These are phyloP conservation scores for Tarenaya hassleriana DNA, from an alignment of 345 rosid genomes.

Conservation along the genomic window DNA sequence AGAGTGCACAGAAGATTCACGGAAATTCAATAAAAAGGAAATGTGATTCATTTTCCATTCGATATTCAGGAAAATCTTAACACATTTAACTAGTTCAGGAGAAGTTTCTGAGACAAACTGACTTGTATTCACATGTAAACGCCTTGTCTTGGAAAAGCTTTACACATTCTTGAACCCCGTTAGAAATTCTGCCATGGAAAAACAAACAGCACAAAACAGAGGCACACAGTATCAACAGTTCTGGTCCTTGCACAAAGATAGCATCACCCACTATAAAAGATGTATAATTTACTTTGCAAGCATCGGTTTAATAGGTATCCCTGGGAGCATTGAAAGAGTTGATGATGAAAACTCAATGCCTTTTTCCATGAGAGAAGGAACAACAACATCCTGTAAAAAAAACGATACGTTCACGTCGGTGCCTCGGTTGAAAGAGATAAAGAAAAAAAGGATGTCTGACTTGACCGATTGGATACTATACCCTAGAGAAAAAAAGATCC, in stretches of 20 bases:
- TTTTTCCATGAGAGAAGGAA: slow-evolving; percentile 60
- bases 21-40: slow-evolving; percentile 7
- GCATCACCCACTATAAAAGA: background rate
- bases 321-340: slow-evolving; percentile 68
- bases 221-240: slow-evolving; percentile 18
- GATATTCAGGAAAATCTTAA: background rate
- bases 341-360: slow-evolving; percentile 68
- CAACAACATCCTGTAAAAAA: slow-evolving; percentile 55
- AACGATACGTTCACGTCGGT: background rate
- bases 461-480: too few species aligned
- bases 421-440: background rate
- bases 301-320: slow-evolving; percentile 88
- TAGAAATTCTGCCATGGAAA: slow-evolving; percentile 49
- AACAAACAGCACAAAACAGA: background rate
- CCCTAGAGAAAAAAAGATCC: too few species aligned
- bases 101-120: slow-evolving; percentile 21
- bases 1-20: background rate
- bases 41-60: slow-evolving; percentile 3
- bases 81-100: slow-evolving; percentile 1
- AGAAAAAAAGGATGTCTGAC: too few species aligned
- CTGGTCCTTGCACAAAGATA: slow-evolving; percentile 2
- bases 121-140: slow-evolving; percentile 90
- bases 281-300: slow-evolving; percentile 67
- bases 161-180: slow-evolving; percentile 58
- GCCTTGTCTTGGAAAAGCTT: slow-evolving; percentile 56